These are phyloP conservation scores for Saccharomycopsis sp. DNA, from an alignment of 805 yeast genomes.

Conservation along the genomic window DNA sequence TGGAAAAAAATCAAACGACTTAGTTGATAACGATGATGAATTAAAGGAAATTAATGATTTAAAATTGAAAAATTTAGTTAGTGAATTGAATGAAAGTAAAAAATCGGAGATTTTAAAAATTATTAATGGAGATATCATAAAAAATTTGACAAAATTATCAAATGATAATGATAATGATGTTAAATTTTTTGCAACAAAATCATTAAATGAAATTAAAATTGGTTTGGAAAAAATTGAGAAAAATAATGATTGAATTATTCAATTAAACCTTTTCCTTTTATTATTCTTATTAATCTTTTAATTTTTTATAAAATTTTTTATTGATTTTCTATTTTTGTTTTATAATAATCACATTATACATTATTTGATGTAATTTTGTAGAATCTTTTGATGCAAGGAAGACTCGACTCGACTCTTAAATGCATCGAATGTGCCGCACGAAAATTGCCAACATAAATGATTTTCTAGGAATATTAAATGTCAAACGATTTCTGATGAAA, in stretches of 20 bases:
- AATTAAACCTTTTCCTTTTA: too few relatives aligned
- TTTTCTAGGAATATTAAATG: too few relatives aligned
- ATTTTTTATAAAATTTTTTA: neutral
- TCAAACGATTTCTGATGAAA: too few relatives aligned
- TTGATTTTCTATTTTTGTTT: neutral
- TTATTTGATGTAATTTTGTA: too few relatives aligned
- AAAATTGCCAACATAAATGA: too few relatives aligned
- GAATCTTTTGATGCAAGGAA: too few relatives aligned
- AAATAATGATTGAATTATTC: too few relatives aligned
- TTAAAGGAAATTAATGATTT: slow-evolving; percentile 20
- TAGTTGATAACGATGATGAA: slow-evolving; percentile 11
- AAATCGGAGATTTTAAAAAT: slow-evolving; percentile 23
- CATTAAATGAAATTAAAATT: slow-evolving; percentile 33
- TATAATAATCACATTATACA: too few relatives aligned
- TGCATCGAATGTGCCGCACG: too few relatives aligned
- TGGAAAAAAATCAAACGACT: neutral
- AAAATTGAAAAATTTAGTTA: slow-evolving; percentile 18
- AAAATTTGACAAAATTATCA: slow-evolving; percentile 53
- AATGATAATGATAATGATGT: slow-evolving; percentile 84
- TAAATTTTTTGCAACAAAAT: slow-evolving; percentile 68
- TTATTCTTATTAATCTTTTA: neutral
- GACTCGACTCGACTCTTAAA: too few relatives aligned
- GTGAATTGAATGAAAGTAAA: slow-evolving; percentile 20
- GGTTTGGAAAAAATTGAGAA: slow-evolving; percentile 10
- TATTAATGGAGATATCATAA: slow-evolving; percentile 43